A percentile compares a stretch with the other conserved stretches of the same genome.
Evolutionary conservation across 139 green algal genomes (phyloP).

Genomic region (Coelastrella sp.): DNA sequence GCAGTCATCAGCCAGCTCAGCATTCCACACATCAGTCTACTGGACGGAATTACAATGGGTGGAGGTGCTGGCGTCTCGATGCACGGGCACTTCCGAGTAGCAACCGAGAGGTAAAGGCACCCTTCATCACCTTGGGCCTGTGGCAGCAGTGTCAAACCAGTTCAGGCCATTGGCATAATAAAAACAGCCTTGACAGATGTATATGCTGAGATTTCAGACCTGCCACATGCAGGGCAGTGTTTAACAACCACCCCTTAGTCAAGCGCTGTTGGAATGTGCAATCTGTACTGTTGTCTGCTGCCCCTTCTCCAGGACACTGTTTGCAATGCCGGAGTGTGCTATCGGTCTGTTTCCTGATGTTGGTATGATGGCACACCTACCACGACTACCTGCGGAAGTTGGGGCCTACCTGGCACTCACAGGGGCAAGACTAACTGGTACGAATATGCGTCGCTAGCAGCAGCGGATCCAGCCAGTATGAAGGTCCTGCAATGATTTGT

Average conservation of each 20-base stretch:
- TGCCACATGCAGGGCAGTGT: too few species aligned
- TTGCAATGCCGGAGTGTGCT: constrained; percentile 97
- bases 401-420: constrained; percentile 88
- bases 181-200: too few species aligned
- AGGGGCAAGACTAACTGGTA: constrained; percentile 81
- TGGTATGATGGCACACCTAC: constrained; percentile 63
- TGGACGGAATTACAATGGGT: constrained; percentile 96
- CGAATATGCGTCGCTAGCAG: too few species aligned
- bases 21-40: constrained; percentile 84
- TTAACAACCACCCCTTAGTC: too few species aligned
- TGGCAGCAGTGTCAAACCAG: too few species aligned
- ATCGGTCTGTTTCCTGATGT: constrained; percentile 98
- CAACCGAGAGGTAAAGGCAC: constrained; percentile 82
- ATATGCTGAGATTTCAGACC: too few species aligned
- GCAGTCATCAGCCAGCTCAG: constrained; percentile 60
- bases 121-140: too few species aligned
- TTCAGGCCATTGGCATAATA: too few species aligned
- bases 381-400: constrained; percentile 66
- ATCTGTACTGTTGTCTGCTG: too few species aligned
- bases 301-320: constrained; percentile 77
- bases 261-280: too few species aligned
- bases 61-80: constrained; percentile 91
- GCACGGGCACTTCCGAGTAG: constrained; percentile 88
- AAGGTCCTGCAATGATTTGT: too few species aligned
- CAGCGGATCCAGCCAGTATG: too few species aligned